Evolutionary conservation across 768 basidiomycete genomes (phyloP), one percentile per base, ranked within the genome.

Genomic region (Chalciporus pseudorubinellus): DNA sequence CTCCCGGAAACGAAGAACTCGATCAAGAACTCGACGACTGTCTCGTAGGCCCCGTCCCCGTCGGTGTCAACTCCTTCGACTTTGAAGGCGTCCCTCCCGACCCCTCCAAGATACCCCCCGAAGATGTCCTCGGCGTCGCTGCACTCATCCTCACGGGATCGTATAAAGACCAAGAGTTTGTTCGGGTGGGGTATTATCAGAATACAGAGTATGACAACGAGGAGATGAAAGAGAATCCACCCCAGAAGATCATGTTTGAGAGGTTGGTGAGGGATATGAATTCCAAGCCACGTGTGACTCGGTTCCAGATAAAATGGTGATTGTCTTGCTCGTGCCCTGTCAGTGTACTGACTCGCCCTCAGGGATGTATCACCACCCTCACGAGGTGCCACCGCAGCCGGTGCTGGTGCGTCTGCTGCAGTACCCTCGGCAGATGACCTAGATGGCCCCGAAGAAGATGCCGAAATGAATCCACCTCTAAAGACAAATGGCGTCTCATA

Each of bases 171-270:
- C 95, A 97, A 63, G 97, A 98, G 68, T 99, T 99, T 64, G 95
- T 99, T n/a, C 85, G 95, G 41, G 95, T 99, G 22, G 97, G 97
- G 7, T 98, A 99, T 68, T 99, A 99, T 70, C 97, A 98, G 72
- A 95, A 98, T 65, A 98, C 95, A 21, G 95, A 98, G 70, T 98
- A 98, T 65, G 95, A 97, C 68, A 92, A 89, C 60, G 90, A 93
- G 47, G 92, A 92, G 70, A 85, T 95, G 84, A 88, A 84, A 67
- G 80, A 84, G 63, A 79, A 71, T 13, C 87, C 85, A 14, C 87
- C 90, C 8, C 76, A 79, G 50, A 59, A 62, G 33, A 89, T 92
- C 46, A 70, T 82, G 63, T 89, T 93, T 65, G 88, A 94, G 21
- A 74, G 84, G 40, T 72, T 99, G 24, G 82, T 90, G 54, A 77